These are phyloP conservation scores for Beauveria asiatica DNA, from an alignment of 2,329 filamentous ascomycete genomes.

Conservation along the genomic window DNA sequence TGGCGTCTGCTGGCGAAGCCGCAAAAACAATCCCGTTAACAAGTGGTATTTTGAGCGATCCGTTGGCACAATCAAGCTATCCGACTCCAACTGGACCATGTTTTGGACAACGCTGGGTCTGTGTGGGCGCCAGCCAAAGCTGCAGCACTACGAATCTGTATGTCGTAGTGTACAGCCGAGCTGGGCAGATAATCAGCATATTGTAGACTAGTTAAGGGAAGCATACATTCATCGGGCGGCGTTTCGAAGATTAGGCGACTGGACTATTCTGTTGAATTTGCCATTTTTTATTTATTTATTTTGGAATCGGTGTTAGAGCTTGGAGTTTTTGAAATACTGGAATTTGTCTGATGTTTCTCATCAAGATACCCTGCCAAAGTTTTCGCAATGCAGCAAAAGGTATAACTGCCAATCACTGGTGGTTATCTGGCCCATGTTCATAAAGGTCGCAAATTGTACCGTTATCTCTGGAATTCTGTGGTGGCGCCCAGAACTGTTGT, in stretches of 20 bases:
- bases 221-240: conserved; percentile 1
- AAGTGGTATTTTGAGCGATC: conserved; percentile 99
- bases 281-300: not conserved
- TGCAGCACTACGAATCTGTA: conserved; percentile 66
- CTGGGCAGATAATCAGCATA: conserved; percentile 51
- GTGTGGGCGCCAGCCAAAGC: conserved; percentile 43
- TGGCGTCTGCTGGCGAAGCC: conserved; percentile 87
- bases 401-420: no score
- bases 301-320: not conserved
- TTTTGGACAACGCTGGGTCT: conserved; percentile 84
- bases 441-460: no score
- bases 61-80: conserved; percentile 71
- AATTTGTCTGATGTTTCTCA: not conserved
- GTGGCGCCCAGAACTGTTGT: not conserved
- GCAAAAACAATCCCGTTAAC: conserved; percentile 89
- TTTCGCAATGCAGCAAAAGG: no score
- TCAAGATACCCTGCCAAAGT: not conserved
- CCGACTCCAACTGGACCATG: conserved; percentile 88
- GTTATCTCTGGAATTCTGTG: not conserved
- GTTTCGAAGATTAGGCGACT: not conserved
- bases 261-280: not conserved
- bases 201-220: conserved; percentile 46
- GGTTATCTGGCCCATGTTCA: no score
- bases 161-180: conserved; percentile 56
- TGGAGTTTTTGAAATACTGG: not conserved